These are phyloP conservation scores for Cryptosporidium muris DNA, from an alignment of 169 alveolate genomes.

Conservation along the genomic window DNA sequence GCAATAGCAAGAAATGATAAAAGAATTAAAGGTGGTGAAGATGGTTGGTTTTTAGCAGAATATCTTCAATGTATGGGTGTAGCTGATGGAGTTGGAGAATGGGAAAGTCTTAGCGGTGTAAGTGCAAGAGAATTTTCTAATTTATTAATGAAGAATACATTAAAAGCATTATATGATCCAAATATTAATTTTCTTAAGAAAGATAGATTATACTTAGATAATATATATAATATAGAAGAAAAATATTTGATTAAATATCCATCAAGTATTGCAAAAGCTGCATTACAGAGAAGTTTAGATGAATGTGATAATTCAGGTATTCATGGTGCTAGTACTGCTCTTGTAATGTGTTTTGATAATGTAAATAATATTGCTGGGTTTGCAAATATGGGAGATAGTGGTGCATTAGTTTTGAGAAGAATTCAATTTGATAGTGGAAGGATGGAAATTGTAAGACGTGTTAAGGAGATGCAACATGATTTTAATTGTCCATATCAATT, in stretches of 20 bases:
- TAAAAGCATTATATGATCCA: too few relatives aligned
- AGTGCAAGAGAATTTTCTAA: constrained; percentile 74
- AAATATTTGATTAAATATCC: neutral
- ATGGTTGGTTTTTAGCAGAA: constrained; percentile 74
- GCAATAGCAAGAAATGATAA: constrained; percentile 74
- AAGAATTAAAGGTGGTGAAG: constrained; percentile 76
- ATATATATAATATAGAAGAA: neutral
- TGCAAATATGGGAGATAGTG: constrained; percentile 77
- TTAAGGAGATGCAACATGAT: constrained; percentile 76
- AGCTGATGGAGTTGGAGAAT: constrained; percentile 78
- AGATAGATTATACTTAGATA: neutral
- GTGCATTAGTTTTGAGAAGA: constrained; percentile 72
- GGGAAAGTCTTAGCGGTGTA: constrained; percentile 75
- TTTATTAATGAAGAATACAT: constrained; percentile 62
- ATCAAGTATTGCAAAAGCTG: constrained; percentile 21
- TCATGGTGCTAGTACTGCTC: constrained; percentile 67
- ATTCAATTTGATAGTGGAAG: constrained; percentile 67
- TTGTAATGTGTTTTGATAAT: constrained; percentile 51
- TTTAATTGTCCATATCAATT: constrained; percentile 76
- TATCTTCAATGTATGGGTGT: constrained; percentile 72
- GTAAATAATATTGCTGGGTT: constrained; percentile 28
- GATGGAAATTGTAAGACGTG: constrained; percentile 71
- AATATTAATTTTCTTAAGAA: constrained; percentile 31
- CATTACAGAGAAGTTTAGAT: constrained; percentile 23
- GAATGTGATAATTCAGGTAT: constrained; percentile 24